Percentiles rank a stretch among this genome's conserved stretches.
Conservation (phyloP, 1,284 basidiomycete species). For the Sanghuangporus baumii region DNA sequence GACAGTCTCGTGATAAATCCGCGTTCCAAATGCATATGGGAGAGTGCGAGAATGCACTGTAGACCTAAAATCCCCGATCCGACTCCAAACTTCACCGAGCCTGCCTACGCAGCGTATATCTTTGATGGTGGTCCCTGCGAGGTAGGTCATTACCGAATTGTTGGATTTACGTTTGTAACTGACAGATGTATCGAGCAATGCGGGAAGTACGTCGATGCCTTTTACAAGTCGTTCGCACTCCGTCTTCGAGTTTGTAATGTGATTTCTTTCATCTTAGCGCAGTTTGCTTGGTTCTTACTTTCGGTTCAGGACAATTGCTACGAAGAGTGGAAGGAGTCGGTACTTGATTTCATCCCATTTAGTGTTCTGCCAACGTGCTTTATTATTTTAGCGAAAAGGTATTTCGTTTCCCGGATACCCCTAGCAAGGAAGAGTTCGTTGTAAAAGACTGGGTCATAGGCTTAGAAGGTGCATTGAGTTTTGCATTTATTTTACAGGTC, state of each 20-base stretch:
- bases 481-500: neutral
- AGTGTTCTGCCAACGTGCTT: too few relatives aligned
- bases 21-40: slow-evolving; percentile 45
- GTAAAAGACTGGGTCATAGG: neutral
- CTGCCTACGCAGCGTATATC: slow-evolving; percentile 52
- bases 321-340: slow-evolving; percentile 1
- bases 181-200: slow-evolving; percentile 18
- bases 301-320: neutral
- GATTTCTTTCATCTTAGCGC: slow-evolving; percentile 25
- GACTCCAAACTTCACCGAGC: slow-evolving; percentile 32
- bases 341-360: neutral
- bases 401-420: too few relatives aligned
- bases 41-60: slow-evolving; percentile 33
- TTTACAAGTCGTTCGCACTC: slow-evolving; percentile 41
- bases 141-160: slow-evolving; percentile 28
- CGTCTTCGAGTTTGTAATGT: slow-evolving; percentile 37
- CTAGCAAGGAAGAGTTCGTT: too few relatives aligned
- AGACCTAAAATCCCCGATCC: slow-evolving; percentile 41
- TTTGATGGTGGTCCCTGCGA: slow-evolving; percentile 54
- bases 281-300: neutral
- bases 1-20: slow-evolving; percentile 36
- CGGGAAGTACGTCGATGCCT: slow-evolving; percentile 25
- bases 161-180: neutral
- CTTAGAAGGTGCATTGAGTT: neutral
- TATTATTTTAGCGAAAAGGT: too few relatives aligned